Base-by-base conservation (phyloP, 2,329 filamentous ascomycete species). In the Fragosphaeria purpurea region DNA sequence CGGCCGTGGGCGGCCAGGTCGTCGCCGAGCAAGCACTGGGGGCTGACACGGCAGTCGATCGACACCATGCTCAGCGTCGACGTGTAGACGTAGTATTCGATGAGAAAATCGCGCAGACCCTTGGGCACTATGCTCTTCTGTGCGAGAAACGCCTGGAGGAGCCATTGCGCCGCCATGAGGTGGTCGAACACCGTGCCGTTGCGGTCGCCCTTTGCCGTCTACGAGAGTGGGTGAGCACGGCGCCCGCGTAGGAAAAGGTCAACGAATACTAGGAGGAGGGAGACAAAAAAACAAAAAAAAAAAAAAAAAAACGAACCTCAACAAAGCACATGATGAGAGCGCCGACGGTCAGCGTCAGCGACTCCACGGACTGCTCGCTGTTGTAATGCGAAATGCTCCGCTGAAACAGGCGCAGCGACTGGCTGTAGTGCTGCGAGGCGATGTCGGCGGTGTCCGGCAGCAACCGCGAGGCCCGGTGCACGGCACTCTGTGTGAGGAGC, bases 61-160 rank as follows among this genome's bases (percentile, higher is more conserved):
- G 71, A 71, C 43, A 74, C 70, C 65, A 74, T 72, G 56, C 70
- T 73, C 6, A 69, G 65, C 4, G 68, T 65, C 4, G 69, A 66
- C 44, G 70, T 72, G 58, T 74, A 71, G 52, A 70, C 66, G 53
- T 72, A 74, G 40, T 73, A 74, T 57, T 74, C 72, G 44, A 73
- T 65, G 3, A 74, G 64, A 46, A 73, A 73, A 33, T 71, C 66
- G 33, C 67, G 65, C 3, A 74, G 54, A 8, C 37, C 70, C 64
- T 10, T 64, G 63, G 4, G 67, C 55, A 4, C 66, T 60, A 0
- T 59, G 54, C 41, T 65, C 60, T 4, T 60, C 61, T 4, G 47
- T n/a, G 12, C 30, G 13, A 44, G 41, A 4, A 44, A 38, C 4
- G 41, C 7, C 12, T 6, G 8, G 5, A 47, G 37, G 9, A 74